Evolutionary conservation across 768 basidiomycete genomes (phyloP), one percentile per base, ranked within the genome.

Genomic region (Psilocybe subaeruginosa): DNA sequence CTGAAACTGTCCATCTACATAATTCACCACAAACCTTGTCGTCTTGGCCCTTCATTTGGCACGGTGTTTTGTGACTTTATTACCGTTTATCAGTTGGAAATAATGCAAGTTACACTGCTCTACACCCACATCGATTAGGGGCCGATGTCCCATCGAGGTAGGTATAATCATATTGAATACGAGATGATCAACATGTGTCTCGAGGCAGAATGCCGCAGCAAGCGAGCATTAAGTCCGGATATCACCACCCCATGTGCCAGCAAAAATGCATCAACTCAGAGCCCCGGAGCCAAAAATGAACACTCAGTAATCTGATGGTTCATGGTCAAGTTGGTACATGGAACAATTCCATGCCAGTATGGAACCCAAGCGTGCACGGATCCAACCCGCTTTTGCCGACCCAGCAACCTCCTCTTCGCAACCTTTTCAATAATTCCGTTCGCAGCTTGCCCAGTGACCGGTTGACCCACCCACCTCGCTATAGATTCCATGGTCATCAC

Each of bases 401-500:
- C 14, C 41, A 33, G 39, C 17, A 17, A 11, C 30, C 29, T 17
- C 8, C 4, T 35, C 51, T n/a, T 31, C 30, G 12, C 49, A 31
- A 30, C 9, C 27, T 30, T 14, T 29, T n/a, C 30, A 17, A 37
- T 53, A 31, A 11, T 7, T 9, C 51, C 8, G n/a, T 19, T 30
- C 54, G 12, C 54, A 45, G 6, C 43, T 56, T 35, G 41, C 43
- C 54, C 41, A 43, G 41, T 56, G 54, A 56, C 54, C 41, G 14
- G 33, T 35, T 11, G 33, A 35, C 33, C 33, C 33, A 23, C 23
- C 23, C 23, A 30, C 50, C 39, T 3, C 17, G 8, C 51, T 60
- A 57, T 50, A 53, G 46, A 37, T 39, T 8, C 56, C 61, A 50
- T 47, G 47, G 50, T 43, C 59, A 41, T 6, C 43, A 60, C 27